Evolutionary conservation across 495 filamentous ascomycete genomes (phyloP).

Genomic region (Penicillium daleae): DNA sequence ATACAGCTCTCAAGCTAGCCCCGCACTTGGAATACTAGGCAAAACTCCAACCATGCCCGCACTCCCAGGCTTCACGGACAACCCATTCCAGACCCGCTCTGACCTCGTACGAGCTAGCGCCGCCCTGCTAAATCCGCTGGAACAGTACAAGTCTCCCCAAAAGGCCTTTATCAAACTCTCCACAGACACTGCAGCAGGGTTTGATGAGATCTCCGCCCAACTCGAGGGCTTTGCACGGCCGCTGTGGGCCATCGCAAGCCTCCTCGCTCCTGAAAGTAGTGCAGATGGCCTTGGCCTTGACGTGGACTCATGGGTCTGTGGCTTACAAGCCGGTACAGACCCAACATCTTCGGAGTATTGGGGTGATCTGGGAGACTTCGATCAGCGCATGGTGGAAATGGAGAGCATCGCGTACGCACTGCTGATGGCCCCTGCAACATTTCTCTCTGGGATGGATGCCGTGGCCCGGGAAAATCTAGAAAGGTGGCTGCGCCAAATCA

Average conservation of each 20-base stretch:
- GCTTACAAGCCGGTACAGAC: slow-evolving; percentile 6
- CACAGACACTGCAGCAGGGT: neutral
- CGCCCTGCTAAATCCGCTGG: slow-evolving; percentile 1
- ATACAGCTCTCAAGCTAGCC: neutral
- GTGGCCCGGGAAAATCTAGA: slow-evolving; percentile 2
- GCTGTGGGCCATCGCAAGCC: slow-evolving; percentile 6
- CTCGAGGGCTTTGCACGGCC: slow-evolving; percentile 15
- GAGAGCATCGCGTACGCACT: slow-evolving; percentile 31
- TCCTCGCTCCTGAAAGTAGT: neutral
- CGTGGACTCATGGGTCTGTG: slow-evolving; percentile 4
- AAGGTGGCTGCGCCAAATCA: slow-evolving; percentile 20
- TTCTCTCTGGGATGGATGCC: slow-evolving; percentile 14
- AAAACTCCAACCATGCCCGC: slow-evolving; percentile 8
- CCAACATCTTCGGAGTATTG: slow-evolving; percentile 11
- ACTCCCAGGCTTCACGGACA: slow-evolving; percentile 9
- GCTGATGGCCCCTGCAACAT: slow-evolving; percentile 12
- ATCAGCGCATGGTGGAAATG: slow-evolving; percentile 12
- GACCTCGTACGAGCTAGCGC: slow-evolving; percentile 2
- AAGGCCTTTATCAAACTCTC: slow-evolving; percentile 8
- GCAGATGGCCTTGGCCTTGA: neutral
- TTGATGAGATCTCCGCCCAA: neutral
- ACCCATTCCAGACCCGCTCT: slow-evolving; percentile 1
- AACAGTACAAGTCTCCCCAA: slow-evolving; percentile 4
- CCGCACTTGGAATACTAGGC: neutral
- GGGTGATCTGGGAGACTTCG: slow-evolving; percentile 9